Base-by-base conservation (phyloP, 2,329 filamentous ascomycete species). In the Penicillium glabrum region DNA sequence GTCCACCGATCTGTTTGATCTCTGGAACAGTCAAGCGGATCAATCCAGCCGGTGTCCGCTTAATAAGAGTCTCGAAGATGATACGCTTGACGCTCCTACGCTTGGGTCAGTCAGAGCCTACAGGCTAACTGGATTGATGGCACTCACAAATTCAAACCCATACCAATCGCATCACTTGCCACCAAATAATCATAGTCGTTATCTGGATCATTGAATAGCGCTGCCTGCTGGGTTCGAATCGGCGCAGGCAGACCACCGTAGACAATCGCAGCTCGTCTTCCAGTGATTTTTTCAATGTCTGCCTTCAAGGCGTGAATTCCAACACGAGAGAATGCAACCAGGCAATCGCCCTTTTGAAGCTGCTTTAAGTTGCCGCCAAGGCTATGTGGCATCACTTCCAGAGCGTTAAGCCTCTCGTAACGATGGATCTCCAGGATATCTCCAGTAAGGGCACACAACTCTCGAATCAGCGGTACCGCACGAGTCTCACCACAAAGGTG, bases 121-220 rank as follows among this genome's bases (percentile, higher is more conserved):
- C 2, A 23, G 3, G 43, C 7, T 41, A 11, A 26, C 10, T 14
- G n/a, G 19, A 19, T 24, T 11, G 53, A 23, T 39, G 48, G n/a
- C 3, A 75, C 81, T 75, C 87, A 92, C 72, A 99, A 77, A 69
- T 99, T 99, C 23, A 99, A 79, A 1, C 96, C 95, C 93, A 99
- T 98, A 37, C 95, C 95, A 60, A 99, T 93, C 46, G 95, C 95
- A 75, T 97, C 92, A 66, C 91, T 97, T 9, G 96, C 95, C 26
- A 95, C 93, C 6, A 99, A 80, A 65, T 87, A 96, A 71, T 99
- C 95, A 70, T 97, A 99, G 58, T 97, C 93, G 71, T 96, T 99
- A 70, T 96, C 76, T 0, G 92, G 93, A 61, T 98, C 90, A 69
- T 99, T 99, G 81, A 99, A 99, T 0, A 98, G 80, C 16, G 86